Base-by-base conservation (phyloP, 2,329 filamentous ascomycete species). In the Neonectria sp. region DNA sequence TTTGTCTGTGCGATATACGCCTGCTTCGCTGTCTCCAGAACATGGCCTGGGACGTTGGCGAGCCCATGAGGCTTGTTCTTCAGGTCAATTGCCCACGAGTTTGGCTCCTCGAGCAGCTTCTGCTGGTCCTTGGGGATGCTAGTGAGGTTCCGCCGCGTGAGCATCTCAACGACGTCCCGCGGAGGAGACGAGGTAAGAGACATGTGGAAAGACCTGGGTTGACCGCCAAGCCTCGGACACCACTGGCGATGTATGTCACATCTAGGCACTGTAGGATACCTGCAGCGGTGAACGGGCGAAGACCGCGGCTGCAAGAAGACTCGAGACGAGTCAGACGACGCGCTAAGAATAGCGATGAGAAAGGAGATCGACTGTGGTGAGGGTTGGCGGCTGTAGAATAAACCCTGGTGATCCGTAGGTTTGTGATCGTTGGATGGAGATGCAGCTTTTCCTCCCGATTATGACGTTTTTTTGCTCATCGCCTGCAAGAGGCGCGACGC, bases 51-150 rank as follows among this genome's bases (percentile, higher is more conserved):
- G 12, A 85, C 69, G 52, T 82, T 80, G 48, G 71, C 68, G 3
- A 73, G 35, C 2, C 74, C 76, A 11, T 76, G 73, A 21, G 71
- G 68, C 9, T 65, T 67, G 15, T 71, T 70, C 49, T 70, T 75
- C 6, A 75, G 55, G 43, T 75, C 70, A 4, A 76, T 69, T 4
- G 76, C 77, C 84, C 84, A 86, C 2, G 83, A 77, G 58, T 79
- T 75, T 4, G 75, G 56, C 0, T 71, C 63, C 2, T 80, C 77
- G 1, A 86, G 73, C 2, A 86, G 72, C 4, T 60, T 59, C 29
- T 75, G 75, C 68, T 86, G 85, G 46, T 83, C 79, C 17, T 74
- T 77, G 0, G 83, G 81, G 7, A 86, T 77, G 27, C 62, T 77
- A 21, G 78, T 65, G 24, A 79, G 68, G 13, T 68, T 77, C 7